These are phyloP conservation scores for Solanum corneliomulleri DNA, from an alignment of 257 asterid species.

Conservation along the genomic window DNA sequence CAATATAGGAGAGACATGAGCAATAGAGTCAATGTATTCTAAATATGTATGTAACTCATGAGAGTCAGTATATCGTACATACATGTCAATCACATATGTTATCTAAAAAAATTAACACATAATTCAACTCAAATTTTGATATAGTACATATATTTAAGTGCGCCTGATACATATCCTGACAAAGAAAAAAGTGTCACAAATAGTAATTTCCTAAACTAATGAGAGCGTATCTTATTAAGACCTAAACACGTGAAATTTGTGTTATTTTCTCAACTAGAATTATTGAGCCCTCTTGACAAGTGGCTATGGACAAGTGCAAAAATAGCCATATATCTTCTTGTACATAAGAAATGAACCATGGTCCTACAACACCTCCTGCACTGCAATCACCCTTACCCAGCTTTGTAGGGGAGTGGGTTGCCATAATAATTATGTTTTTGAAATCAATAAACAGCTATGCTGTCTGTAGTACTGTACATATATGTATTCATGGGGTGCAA, in stretches of 20 bases:
- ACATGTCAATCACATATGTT: too few species aligned
- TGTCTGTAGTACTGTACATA: neutral
- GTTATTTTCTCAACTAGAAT: neutral
- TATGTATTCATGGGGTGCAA: neutral
- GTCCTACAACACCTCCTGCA: neutral
- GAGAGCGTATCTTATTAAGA: too few species aligned
- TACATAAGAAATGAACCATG: neutral
- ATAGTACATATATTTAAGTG: too few species aligned
- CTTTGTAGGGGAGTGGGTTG: neutral
- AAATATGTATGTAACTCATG: too few species aligned
- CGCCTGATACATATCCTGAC: rapidly evolving
- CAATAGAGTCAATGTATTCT: too few species aligned
- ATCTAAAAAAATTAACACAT: too few species aligned
- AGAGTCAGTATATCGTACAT: too few species aligned
- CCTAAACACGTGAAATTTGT: neutral
- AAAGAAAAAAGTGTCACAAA: neutral
- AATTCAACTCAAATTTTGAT: too few species aligned
- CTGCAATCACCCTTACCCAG: neutral
- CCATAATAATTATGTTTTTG: neutral
- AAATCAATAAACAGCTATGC: neutral
- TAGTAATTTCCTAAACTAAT: neutral
- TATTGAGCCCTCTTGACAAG: neutral
- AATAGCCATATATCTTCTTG: neutral
- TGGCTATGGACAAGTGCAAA: neutral
- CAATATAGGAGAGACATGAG: neutral